Conservation (phyloP, 306 rosid genomes). For the Fragaria iinumae region DNA sequence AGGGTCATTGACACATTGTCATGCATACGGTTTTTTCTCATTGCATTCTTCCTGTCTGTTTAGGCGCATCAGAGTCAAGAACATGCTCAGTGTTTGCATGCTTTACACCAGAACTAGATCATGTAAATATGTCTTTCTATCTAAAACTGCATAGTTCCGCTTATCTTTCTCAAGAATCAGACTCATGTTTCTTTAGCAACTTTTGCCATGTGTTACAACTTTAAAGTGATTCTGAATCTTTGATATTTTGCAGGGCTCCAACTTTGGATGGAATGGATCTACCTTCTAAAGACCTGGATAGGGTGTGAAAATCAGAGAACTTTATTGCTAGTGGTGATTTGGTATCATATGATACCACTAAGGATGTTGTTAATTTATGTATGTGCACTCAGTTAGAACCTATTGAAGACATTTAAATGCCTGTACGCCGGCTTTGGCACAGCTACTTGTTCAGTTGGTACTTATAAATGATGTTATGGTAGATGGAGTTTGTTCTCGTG, state of each 20-base stretch:
- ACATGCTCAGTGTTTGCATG: constrained; percentile 83
- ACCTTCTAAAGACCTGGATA: constrained; percentile 49
- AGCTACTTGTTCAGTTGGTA: not conserved
- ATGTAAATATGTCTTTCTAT: constrained; percentile 57
- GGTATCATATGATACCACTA: not conserved
- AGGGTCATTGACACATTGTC: constrained; percentile 21
- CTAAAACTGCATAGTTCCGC: constrained; percentile 29
- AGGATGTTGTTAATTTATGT: not conserved
- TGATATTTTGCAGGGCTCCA: constrained; percentile 67
- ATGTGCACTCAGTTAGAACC: not conserved
- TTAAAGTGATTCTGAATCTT: constrained; percentile 27
- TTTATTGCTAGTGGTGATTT: constrained; percentile 23
- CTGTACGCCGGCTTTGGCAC: not conserved
- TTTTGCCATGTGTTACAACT: constrained; percentile 11
- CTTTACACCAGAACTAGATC: constrained; percentile 95
- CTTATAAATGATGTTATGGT: constrained; percentile 1
- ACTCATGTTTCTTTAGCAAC: constrained; percentile 13
- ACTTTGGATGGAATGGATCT: constrained; percentile 93
- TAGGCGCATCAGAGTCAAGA: constrained; percentile 78
- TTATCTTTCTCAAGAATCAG: constrained; percentile 19
- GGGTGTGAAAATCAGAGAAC: not conserved
- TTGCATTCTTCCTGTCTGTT: constrained; percentile 70
- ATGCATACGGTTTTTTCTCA: constrained; percentile 47
- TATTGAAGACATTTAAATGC: not conserved
- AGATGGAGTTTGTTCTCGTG: not conserved